Evolutionary conservation across 202 grass and related monocot species (phyloP), one percentile per base, ranked within the genome.

Genomic region (Musa balbisiana): DNA sequence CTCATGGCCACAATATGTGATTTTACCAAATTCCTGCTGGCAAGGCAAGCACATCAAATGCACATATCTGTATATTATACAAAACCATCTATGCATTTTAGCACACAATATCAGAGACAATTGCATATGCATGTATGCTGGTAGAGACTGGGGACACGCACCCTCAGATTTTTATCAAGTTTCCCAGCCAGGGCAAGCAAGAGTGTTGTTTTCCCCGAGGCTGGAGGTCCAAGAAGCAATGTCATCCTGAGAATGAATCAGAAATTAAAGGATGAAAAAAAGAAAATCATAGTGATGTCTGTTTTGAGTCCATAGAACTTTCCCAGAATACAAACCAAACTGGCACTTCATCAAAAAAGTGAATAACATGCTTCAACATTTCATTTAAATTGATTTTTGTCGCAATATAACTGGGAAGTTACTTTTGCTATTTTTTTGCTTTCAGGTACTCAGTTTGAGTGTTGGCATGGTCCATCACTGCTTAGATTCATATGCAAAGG

Each of bases 161-260:
- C 87, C 87, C 86, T 91, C 77, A 97, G 84, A 10, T 62, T 85
- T 70, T 87, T 89, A 29, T 89, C 84, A 77, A 81, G 80, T 80
- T 92, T 97, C 27, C 90, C 93, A 8, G 90, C 68, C 21, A 96
- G 85, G 8, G 90, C 87, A 51, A 89, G 72, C 82, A 96, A 83
- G 13, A 96, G 87, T 49, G 90, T 87, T 77, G 89, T 90, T 79
- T 96, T 96, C 71, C 92, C 92, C 70, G 92, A 92, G 27, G 87
- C 82, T 72, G 92, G 89, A 82, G 92, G 92, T 77, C 92, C 92
- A 25, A 96, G 88, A 68, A 97, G 86, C 85, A 97, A 88, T 15
- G 93, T 93, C 93, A 93, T 89, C 84, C 93, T 97, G 80, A 79
- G 59, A 86, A 80, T 62, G 77, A 16, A n/a, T 80, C 72, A 23